Evolutionary conservation across 176 grass and related monocot genomes (phyloP), one percentile per base, ranked within the genome.

Genomic region (Musa itinerans): DNA sequence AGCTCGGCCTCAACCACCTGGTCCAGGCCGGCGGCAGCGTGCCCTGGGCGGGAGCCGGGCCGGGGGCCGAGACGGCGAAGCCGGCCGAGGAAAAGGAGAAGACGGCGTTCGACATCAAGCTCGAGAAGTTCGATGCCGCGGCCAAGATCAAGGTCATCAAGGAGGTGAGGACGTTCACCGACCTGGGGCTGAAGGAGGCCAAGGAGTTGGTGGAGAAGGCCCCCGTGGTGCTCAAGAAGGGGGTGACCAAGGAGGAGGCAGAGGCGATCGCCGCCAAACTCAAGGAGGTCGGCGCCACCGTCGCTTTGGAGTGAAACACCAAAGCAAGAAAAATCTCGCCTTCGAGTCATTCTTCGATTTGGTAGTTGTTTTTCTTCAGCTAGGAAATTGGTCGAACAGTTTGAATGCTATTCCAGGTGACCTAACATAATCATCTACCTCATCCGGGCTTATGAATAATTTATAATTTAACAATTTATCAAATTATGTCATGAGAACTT

Each of bases 61-160:
- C 79, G 13, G 74, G 75, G 0, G 78, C 74, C 26, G 68, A 58
- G 15, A 43, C 78, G 16, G 81, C 50, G 19, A 29, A 22, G 10
- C 65, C 84, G 69, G 90, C 81, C 69, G 70, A 78, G 48, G 77
- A 65, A 6, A 83, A 67, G 50, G 86, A 75, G 14, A 92, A 92
- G 82, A 92, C 86, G 17, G 82, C 90, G 56, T 92, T 92, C 84
- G 84, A 92, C 81, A 86, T 93, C 76, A 89, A 86, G 86, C 85
- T 98, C 43, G 94, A 98, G 77, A 98, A 93, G 86, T 93, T 93
- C 84, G 94, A 98, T 17, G 84, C 90, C 12, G 84, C 94, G 66
- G 81, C 94, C 16, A 98, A 98, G 84, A 98, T 98, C 2, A 98
- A 98, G 90, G 84, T 98, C 83, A 98, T 98, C 73, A 98, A 98